Conservation (phyloP, 768 basidiomycete species). For the Candolleomyces efflorescens region DNA sequence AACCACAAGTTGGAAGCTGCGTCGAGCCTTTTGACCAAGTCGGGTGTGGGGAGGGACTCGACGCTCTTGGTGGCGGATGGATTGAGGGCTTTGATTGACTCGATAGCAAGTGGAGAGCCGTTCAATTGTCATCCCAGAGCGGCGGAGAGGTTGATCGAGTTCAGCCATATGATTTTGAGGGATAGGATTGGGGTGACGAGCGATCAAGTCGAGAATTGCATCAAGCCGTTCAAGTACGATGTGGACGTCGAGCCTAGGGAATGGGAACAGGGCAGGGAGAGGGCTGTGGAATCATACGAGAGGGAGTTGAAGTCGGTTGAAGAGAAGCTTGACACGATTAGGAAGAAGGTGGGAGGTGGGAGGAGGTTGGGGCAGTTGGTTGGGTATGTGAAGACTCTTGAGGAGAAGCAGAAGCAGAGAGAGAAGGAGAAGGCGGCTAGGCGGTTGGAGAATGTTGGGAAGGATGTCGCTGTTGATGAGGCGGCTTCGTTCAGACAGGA, state of each 20-base stretch:
- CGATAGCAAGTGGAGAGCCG: conserved; percentile 84
- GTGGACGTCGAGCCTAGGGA: conserved; percentile 91
- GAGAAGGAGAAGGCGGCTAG: conserved; percentile 49
- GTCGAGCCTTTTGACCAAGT: conserved; percentile 89
- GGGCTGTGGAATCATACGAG: conserved; percentile 76
- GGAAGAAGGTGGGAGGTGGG: conserved; percentile 83
- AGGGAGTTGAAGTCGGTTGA: conserved; percentile 82
- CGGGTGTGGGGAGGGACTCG: conserved; percentile 91
- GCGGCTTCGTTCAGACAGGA: background rate
- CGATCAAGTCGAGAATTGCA: conserved; percentile 99
- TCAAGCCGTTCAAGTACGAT: conserved; percentile 99
- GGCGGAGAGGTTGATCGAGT: conserved; percentile 85
- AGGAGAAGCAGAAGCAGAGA: conserved; percentile 55
- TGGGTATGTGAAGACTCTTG: conserved; percentile 74
- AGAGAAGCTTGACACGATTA: conserved; percentile 79
- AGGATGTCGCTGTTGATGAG: conserved; percentile 25
- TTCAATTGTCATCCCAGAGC: conserved; percentile 89
- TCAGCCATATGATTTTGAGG: conserved; percentile 88
- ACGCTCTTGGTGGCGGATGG: conserved; percentile 95
- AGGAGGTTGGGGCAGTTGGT: conserved; percentile 75
- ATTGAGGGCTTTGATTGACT: conserved; percentile 82
- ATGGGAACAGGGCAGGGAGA: conserved; percentile 82
- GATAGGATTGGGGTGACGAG: conserved; percentile 93
- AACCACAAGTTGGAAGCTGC: conserved; percentile 95
- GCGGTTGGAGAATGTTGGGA: conserved; percentile 33